Percentiles rank a stretch among this genome's conserved stretches.
phyloP scores from a whole-genome alignment of 495 filamentous ascomycete species.

The Hyaloscypha variabilis region DNA sequence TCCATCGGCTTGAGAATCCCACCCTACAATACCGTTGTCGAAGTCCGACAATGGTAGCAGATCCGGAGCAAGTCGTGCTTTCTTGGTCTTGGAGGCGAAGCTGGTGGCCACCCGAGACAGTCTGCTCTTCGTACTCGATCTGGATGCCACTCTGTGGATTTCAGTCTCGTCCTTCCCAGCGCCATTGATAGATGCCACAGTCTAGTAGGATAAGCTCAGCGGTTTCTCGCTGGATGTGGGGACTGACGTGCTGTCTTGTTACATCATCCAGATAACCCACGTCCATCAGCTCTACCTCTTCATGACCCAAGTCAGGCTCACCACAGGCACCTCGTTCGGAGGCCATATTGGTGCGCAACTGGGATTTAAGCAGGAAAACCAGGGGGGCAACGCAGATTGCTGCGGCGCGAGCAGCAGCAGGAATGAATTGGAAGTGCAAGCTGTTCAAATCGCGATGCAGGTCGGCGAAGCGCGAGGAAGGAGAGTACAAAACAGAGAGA shows the following conservation, averaged over 20 bases:
- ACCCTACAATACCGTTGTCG: slow-evolving; percentile 52
- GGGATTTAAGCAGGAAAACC: background rate
- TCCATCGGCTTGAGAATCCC: slow-evolving; percentile 67
- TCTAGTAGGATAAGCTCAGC: slow-evolving; percentile 9
- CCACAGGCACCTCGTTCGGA: slow-evolving; percentile 19
- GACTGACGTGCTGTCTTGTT: slow-evolving; percentile 21
- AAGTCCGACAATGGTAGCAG: slow-evolving; percentile 47
- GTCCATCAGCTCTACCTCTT: slow-evolving; percentile 31
- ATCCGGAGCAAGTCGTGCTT: slow-evolving; percentile 27
- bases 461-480: too few species aligned
- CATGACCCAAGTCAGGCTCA: slow-evolving; percentile 26
- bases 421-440: too few species aligned
- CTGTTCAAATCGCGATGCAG: too few species aligned
- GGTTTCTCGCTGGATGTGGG: background rate
- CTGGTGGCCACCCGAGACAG: slow-evolving; percentile 27
- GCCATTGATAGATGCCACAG: slow-evolving; percentile 19
- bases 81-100: slow-evolving; percentile 25
- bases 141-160: slow-evolving; percentile 11
- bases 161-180: slow-evolving; percentile 14
- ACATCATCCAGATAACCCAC: slow-evolving; percentile 26
- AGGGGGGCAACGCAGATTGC: background rate
- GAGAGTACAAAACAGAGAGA: too few species aligned
- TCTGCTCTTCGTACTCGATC: slow-evolving; percentile 19
- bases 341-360: too few species aligned
- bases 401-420: background rate